Conservation (phyloP, 2,329 filamentous ascomycete genomes). For the Paecilomyces formosus region DNA sequence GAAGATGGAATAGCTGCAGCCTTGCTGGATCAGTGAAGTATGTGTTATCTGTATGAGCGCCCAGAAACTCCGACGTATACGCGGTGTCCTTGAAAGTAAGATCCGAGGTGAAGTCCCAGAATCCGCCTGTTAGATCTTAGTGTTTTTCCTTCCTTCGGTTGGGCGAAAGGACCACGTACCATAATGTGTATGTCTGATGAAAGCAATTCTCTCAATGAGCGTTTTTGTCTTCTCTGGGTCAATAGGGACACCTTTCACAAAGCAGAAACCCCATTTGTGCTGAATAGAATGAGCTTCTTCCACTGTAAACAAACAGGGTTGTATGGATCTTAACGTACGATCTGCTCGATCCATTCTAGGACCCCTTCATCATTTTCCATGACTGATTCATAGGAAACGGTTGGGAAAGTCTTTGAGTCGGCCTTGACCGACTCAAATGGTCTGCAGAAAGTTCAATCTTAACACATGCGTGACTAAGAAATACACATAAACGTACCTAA, state of each 20-base stretch:
- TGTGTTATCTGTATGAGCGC: slow-evolving; percentile 86
- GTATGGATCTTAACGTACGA: slow-evolving; percentile 32
- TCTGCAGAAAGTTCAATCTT: slow-evolving; percentile 12
- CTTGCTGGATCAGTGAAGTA: slow-evolving; percentile 92
- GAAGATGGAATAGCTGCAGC: slow-evolving; percentile 84
- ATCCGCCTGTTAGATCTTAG: slow-evolving; percentile 42
- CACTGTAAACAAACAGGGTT: background rate
- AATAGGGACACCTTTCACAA: slow-evolving; percentile 63
- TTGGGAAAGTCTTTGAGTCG: slow-evolving; percentile 45
- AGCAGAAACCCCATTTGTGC: slow-evolving; percentile 67
- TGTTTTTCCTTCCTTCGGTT: background rate
- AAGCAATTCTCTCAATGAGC: slow-evolving; percentile 74
- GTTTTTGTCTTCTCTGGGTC: slow-evolving; percentile 63
- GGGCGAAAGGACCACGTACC: slow-evolving; percentile 46
- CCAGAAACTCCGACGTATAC: slow-evolving; percentile 78
- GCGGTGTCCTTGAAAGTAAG: slow-evolving; percentile 82
- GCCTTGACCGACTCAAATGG: slow-evolving; percentile 31
- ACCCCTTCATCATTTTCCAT: slow-evolving; percentile 53
- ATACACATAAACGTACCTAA: slow-evolving; percentile 15
- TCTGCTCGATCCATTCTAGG: slow-evolving; percentile 54
- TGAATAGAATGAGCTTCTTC: slow-evolving; percentile 25
- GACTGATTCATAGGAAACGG: slow-evolving; percentile 53
- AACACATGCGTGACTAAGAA: slow-evolving; percentile 1
- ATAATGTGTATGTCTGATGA: slow-evolving; percentile 87
- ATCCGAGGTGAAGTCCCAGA: slow-evolving; percentile 85